Evolutionary conservation across 148 eudicot genomes (phyloP), one percentile per base, ranked within the genome.

Genomic region (Dysphania ambrosioides): DNA sequence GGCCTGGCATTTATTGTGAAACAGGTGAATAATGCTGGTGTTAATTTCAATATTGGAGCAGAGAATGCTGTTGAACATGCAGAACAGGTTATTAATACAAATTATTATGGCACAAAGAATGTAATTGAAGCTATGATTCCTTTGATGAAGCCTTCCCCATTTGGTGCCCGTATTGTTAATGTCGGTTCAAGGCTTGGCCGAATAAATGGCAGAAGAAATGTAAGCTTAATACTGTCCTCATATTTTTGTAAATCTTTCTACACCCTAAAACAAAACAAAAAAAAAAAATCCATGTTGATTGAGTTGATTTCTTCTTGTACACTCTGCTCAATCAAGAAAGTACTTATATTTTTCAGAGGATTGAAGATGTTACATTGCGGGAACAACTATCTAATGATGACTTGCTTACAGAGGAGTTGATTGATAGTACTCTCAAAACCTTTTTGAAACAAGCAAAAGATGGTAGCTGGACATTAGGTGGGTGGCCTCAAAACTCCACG

Each of bases 1-100:
- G 11, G n/a, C 55, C 47, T 6, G 26, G 15, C 26, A n/a, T 68
- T 61, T 55, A 67, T 36, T 68, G 55, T 64, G 3, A 31, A 73
- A 78, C 91, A 95, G 98, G 80, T 95, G 38, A 95, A 95, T 83
- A 95, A 95, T 87, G 97, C 99, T 16, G 99, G 97, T 56, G 86
- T 92, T 44, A 92, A 88, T 79, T 90, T 79, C 78, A 90, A 90
- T 79, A 30, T 73, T 32, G 97, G 94, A 64, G 66, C 89, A 23
- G 97, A 86, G 19, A 95, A 90, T 77, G 74, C 88, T 23, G 82
- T 88, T 66, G 97, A 95, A 77, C 74, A 49, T 73, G 97, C 97
- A 38, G 94, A 95, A 57, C 83, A 88, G 71, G 93, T 95, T 36
- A 90, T 95, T 57, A 40, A 49, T 18, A 92, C 96, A 36, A 95